Evolutionary conservation across 2,329 filamentous ascomycete species (phyloP), one percentile per base, ranked within the genome.

Genomic region (Phoma herbarum): DNA sequence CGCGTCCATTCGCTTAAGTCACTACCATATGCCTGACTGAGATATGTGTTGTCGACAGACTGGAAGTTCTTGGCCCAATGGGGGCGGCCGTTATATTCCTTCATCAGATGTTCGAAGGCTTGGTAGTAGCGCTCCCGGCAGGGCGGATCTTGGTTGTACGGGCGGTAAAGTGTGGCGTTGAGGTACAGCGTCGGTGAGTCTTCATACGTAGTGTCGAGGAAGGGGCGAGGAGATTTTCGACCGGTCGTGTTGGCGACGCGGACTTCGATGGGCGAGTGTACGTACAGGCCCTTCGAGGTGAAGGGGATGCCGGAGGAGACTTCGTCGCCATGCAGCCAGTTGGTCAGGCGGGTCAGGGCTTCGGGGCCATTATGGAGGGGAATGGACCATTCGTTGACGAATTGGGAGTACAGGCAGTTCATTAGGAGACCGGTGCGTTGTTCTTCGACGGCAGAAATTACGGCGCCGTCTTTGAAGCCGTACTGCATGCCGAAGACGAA

Each of bases 391-490:
- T 99, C 95, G 76, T 99, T 97, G 65, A 99, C 95, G 70, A 92
- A 97, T 74, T 99, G 95, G n/a, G 91, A 94, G 82, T 97, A 99
- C 6, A 98, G 85, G 72, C 95, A 99, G 81, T 99, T 95, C 91
- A 99, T 94, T 51, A 97, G 83, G 44, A 98, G 85, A 12, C 93
- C 94, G 63, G 89, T 82, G 59, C 90, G 87, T 63, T 90, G 90
- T 22, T 90, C 88, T 77, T 97, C 90, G 18, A 97, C 86, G 6
- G 90, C 94, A n/a, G 84, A 83, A 39, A 87, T 90, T 51, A 84
- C 83, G 3, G 83, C 84, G 48, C 87, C 88, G 60, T 91, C 86
- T 31, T 82, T 82, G 83, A 97, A 97, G 50, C 94, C 94, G 75
- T 97, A 98, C 77, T 98, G 93, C 90, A 98, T 92, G 68, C 93